Evolutionary conservation across 2,329 filamentous ascomycete species (phyloP).

Genomic region (Colletotrichum scovillei): DNA sequence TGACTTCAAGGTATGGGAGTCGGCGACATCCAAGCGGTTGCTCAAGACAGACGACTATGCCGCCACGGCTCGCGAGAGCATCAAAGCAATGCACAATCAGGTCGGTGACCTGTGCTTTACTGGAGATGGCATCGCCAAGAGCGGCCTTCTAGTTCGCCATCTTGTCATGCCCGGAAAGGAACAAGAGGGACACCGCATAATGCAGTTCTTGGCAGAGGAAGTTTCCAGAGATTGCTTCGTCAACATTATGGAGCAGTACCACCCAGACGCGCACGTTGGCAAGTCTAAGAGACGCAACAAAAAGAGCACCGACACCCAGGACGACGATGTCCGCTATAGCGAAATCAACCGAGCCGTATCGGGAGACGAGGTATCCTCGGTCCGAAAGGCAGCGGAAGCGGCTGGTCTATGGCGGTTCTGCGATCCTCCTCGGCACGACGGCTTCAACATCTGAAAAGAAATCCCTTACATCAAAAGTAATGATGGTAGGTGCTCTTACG

Average conservation of each 20-base stretch:
- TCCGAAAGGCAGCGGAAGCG: conserved; percentile 74
- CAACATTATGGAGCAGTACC: conserved; percentile 92
- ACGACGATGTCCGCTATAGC: conserved; percentile 70
- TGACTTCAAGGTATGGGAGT: conserved; percentile 86
- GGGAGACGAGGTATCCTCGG: conserved; percentile 72
- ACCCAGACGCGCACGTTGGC: conserved; percentile 83
- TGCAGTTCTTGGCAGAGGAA: conserved; percentile 79
- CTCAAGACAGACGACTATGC: conserved; percentile 85
- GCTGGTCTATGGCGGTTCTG: conserved; percentile 85
- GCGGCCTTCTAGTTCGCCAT: conserved; percentile 80
- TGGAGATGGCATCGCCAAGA: conserved; percentile 82
- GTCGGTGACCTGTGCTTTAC: conserved; percentile 89
- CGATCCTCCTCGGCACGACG: conserved; percentile 67
- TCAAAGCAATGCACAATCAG: conserved; percentile 83
- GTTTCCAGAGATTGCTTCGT: conserved; percentile 82
- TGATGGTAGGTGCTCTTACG: neutral
- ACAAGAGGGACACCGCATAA: conserved; percentile 78
- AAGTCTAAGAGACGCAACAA: conserved; percentile 64
- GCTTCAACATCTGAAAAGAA: conserved; percentile 59
- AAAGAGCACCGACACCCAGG: conserved; percentile 44
- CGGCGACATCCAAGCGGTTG: conserved; percentile 73
- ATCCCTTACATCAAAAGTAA: conserved; percentile 11
- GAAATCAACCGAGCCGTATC: conserved; percentile 82
- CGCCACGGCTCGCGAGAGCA: conserved; percentile 77
- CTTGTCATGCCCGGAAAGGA: conserved; percentile 87